These are phyloP conservation scores for Gnetum montanum DNA, from an alignment of 75 land plant species.

Conservation along the genomic window DNA sequence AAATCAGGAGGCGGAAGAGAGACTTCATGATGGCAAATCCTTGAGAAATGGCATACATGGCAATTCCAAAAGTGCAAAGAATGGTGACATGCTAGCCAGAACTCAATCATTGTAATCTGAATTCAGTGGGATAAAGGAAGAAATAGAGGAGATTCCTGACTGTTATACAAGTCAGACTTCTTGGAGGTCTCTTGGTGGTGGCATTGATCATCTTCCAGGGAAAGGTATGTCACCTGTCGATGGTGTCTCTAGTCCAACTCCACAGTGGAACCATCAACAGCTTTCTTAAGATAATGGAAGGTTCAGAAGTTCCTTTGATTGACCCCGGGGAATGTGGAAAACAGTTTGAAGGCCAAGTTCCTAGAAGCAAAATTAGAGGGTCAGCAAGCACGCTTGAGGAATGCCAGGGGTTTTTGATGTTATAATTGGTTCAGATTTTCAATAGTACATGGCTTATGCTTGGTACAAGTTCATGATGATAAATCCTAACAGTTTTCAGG, in stretches of 20 bases:
- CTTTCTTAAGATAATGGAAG: constrained; percentile 27
- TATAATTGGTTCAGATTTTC: too few species aligned
- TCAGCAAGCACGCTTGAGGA: constrained; percentile 25
- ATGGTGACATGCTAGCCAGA: constrained; percentile 12
- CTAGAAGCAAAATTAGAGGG: constrained; percentile 66
- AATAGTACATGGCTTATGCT: too few species aligned
- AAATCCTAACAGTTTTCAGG: too few species aligned
- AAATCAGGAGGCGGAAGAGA: constrained; percentile 6
- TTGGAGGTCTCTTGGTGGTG: constrained; percentile 4
- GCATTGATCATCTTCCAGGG: constrained; percentile 1
- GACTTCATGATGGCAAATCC: constrained; percentile 2
- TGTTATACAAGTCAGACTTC: constrained; percentile 7
- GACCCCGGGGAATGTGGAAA: constrained; percentile 26
- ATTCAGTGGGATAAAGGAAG: constrained; percentile 7
- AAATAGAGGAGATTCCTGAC: constrained; percentile 6
- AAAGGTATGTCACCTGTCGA: constrained; percentile 5
- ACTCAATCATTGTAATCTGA: constrained; percentile 3
- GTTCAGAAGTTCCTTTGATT: constrained; percentile 26
- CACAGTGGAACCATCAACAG: constrained; percentile 20
- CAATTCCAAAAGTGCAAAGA: constrained; percentile 6
- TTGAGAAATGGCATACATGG: constrained; percentile 6
- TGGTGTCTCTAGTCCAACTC: constrained; percentile 29
- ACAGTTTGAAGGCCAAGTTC: constrained; percentile 55
- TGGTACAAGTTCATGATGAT: too few species aligned
- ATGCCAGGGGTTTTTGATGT: constrained; percentile 13